Base-by-base conservation (phyloP, 2,329 filamentous ascomycete species). In the Aspergillus sp. region DNA sequence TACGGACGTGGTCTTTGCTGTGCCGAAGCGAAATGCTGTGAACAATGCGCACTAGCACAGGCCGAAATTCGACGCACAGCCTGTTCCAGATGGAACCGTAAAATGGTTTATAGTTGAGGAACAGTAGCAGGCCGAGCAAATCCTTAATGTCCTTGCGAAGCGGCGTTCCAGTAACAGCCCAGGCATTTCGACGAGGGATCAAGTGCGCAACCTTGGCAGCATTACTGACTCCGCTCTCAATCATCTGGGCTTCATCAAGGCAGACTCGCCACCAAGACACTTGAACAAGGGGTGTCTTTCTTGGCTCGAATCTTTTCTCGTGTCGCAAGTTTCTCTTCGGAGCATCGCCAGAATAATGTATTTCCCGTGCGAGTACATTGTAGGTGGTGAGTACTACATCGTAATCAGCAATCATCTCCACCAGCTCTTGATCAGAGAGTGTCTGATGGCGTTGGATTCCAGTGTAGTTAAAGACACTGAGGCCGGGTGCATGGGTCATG, bases 81-180 rank as follows among this genome's bases (percentile, higher is more conserved):
- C 84, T 81, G 47, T 85, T 82, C 91, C 92, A 97, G 1, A 89
- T 74, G 11, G 82, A 77, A 6, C 84, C 85, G 56, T 85, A 89
- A 70, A 90, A 94, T 1, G 92, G 92, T 60, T 92, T 84, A 68
- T 90, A 92, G 18, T 85, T 84, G 9, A 98, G 82, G 66, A 99
- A 98, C 0, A 90, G 80, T 0, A 98, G 75, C 4, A 98, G 80
- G 0, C 94, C 94, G 65, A 88, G 87, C 7, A 97, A 80, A 73
- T 97, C 94, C 68, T 84, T 80, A 32, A 94, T 84, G 62, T 92
- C 85, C 65, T 92, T 91, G 65, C 90, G 89, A 42, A 98, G 83
- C 0, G 95, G 95, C 0, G 95, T 99, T 47, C 92, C 95, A 0
- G 92, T 94, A 46, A 99, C 87, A 14, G 90, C 92, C 95, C 95